These are phyloP conservation scores for Gossypium ekmanianum DNA, from an alignment of 345 rosid genomes.

Conservation along the genomic window DNA sequence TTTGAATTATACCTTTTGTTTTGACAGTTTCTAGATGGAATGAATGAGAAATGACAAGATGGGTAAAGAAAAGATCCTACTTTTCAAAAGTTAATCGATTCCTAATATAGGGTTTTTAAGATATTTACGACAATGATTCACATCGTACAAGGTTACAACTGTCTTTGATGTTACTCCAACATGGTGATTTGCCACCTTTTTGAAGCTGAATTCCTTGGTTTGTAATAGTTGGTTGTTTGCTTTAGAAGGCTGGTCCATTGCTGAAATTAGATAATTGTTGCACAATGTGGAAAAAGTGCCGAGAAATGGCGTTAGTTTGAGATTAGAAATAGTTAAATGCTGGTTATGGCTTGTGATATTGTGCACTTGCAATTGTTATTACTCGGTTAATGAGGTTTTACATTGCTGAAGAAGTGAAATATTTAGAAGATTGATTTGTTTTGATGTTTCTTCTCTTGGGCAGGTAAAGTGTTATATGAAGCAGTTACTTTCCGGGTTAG, in stretches of 20 bases:
- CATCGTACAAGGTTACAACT: not conserved
- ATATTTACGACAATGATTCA: conserved; percentile 1
- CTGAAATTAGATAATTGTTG: not conserved
- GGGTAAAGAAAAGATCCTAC: not conserved
- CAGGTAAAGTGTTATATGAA: conserved; percentile 84
- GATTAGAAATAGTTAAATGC: not conserved
- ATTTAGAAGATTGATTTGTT: conserved; percentile 8
- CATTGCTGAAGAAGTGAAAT: not conserved
- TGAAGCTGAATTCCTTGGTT: not conserved
- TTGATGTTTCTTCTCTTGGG: conserved; percentile 13
- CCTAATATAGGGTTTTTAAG: not conserved
- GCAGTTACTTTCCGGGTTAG: conserved; percentile 80
- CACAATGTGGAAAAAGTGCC: not conserved
- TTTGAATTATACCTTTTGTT: not conserved
- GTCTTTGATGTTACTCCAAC: not conserved
- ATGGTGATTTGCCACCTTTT: not conserved
- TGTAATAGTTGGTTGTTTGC: not conserved
- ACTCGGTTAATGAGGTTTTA: not conserved
- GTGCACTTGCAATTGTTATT: conserved; percentile 6
- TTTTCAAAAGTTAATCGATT: not conserved
- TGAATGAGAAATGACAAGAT: not conserved
- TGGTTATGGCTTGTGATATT: not conserved
- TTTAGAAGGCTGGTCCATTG: not conserved
- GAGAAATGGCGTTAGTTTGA: not conserved
- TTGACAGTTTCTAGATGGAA: conserved; percentile 5